Percentiles rank a stretch among this genome's conserved stretches.
Evolutionary conservation across 257 asterid genomes (phyloP).

Genomic region (Penstemon barbatus): DNA sequence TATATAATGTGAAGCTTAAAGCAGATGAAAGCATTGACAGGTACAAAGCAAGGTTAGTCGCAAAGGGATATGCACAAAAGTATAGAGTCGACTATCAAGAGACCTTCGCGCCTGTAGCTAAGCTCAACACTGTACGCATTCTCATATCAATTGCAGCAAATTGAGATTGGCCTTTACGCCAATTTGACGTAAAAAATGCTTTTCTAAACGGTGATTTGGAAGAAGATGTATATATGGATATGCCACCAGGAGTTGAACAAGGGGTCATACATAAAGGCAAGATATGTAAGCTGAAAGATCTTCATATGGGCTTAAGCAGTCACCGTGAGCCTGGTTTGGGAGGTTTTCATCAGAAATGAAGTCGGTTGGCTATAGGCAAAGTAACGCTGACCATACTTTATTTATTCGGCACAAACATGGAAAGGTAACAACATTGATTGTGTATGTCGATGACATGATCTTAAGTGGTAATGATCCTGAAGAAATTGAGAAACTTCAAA

Average conservation of each 20-base stretch:
- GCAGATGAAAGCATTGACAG: neutral
- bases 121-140: neutral
- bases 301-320: neutral
- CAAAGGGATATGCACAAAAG: neutral
- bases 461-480: neutral
- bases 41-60: neutral
- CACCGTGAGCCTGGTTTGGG: neutral
- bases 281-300: no score
- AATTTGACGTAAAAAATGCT: neutral
- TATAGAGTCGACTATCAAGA: neutral
- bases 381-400: neutral
- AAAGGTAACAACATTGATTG: neutral
- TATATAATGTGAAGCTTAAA: neutral
- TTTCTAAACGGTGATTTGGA: neutral
- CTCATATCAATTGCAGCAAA: neutral
- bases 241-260: neutral
- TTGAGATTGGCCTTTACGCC: neutral
- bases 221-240: slow-evolving; percentile 1
- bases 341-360: neutral
- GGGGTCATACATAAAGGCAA: neutral
- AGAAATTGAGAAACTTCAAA: neutral
- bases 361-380: neutral
- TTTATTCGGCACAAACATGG: neutral
- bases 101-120: neutral
- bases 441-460: neutral